Evolutionary conservation across 768 basidiomycete genomes (phyloP), one percentile per base, ranked within the genome.

Genomic region (Holtermannia corniformis): DNA sequence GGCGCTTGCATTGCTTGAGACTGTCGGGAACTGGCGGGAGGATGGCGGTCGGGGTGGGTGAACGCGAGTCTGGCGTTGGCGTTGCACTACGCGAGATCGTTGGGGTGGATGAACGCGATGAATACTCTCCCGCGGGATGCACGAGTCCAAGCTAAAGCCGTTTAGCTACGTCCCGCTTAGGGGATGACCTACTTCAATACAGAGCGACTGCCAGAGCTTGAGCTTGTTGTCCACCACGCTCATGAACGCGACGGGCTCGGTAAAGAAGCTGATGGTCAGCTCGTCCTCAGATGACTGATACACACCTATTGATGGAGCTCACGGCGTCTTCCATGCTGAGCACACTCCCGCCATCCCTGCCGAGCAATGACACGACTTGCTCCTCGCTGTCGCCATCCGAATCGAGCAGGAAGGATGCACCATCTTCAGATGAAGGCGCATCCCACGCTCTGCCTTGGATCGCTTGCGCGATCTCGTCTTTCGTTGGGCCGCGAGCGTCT

Each of bases 161-260:
- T 16, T 37, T 37, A 16, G 32, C 32, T 16, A 37, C 32, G 7
- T 16, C 32, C 10, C 7, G 32, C 32, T 37, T 37, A 37, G 32
- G 16, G 32, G 16, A 7, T 37, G 32, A 50, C 61, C 49, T 46
- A 67, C 65, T 50, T 68, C 65, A 44, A 61, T 51, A 40, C 62
- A 64, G 19, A 68, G 50, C 1, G 65, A 61, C 51, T 68, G 65
- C 65, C 65, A 68, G 5, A 68, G 50, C n/a, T 61, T 44, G 11
- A 68, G 43, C 40, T 63, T 68, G 45, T 68, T 64, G 5, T 53
- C 63, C 42, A 58, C 56, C 37, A 46, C 47, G 4, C 52, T 43
- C 44, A 55, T 62, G 41, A 56, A 59, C 14, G 41, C 44, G 4
- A 24, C 40, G 2, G 60, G 52, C 24, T 68, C 58, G 21, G 28